Base-by-base conservation (phyloP, 2,329 filamentous ascomycete genomes). In the Zarea fungicola region DNA sequence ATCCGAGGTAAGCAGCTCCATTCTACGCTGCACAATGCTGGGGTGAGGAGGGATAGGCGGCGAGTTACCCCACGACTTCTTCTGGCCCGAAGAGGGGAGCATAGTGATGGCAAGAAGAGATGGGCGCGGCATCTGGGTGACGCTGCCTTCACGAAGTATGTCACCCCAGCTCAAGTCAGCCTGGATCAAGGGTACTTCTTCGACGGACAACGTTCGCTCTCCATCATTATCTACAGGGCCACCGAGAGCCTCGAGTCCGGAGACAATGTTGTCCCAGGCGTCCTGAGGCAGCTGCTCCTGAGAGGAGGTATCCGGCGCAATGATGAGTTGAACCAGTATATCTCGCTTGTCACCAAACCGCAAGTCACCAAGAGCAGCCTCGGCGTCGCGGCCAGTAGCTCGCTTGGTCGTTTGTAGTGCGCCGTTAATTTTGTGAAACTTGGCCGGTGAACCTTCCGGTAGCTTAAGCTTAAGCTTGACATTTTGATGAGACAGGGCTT, bases 381-480 rank as follows among this genome's bases (percentile, higher is more conserved):
- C 93, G 0, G 92, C 93, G 66, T 97, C 93, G 43, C 90, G 85
- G 10, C 93, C 93, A 21, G 91, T 95, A 13, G 92, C 93, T 52
- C 93, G 85, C 74, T 96, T 99, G 3, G 92, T 97, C 54, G 95
- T 95, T 63, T 97, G 91, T 51, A 99, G 74, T 5, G 92, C 93
- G 46, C 93, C 93, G 61, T 89, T 96, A 61, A 99, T 97, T 72
- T 99, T 99, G 65, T 96, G 89, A 64, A 99, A 99, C 64, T 96
- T 96, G 59, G 93, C 93, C 0, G 92, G 93, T 3, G 93, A 99
- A 18, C 93, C 93, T 70, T 99, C 93, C 0, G 93, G 93, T 7
- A 99, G 73, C 58, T 89, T 88, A 49, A 99, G 81, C 73, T 95
- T 96, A 48, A 99, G 78, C 73, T 95, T 96, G 50, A 95, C 93